These are phyloP conservation scores for Cenchrus americanus DNA, from an alignment of 176 grass and related monocot species.

Conservation along the genomic window DNA sequence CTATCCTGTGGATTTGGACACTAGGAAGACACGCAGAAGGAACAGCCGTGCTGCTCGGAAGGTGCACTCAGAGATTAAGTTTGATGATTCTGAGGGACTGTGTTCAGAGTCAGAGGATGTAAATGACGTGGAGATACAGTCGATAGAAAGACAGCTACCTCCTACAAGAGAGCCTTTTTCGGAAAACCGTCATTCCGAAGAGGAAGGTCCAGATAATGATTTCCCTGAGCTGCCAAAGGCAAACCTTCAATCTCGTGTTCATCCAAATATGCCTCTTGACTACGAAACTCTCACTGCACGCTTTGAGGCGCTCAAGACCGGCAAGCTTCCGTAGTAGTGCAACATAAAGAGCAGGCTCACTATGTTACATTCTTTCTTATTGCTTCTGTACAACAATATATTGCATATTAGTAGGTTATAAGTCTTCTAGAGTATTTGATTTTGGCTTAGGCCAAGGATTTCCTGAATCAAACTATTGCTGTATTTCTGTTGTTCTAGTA, in stretches of 20 bases:
- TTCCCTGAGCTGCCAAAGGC: slow-evolving; percentile 48
- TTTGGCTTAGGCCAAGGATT: slow-evolving; percentile 24
- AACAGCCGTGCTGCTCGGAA: slow-evolving; percentile 44
- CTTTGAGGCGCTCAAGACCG: slow-evolving; percentile 77
- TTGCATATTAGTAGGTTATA: neutral
- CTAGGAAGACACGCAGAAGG: slow-evolving; percentile 53
- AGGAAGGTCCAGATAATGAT: slow-evolving; percentile 12
- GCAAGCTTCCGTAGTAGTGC: slow-evolving; percentile 53
- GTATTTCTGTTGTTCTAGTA: slow-evolving; percentile 7
- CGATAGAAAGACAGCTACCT: slow-evolving; percentile 46
- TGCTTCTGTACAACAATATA: slow-evolving; percentile 22
- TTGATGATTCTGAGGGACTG: slow-evolving; percentile 78
- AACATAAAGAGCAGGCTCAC: neutral
- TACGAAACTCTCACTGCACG: slow-evolving; percentile 84
- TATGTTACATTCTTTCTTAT: neutral
- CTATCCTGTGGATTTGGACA: slow-evolving; percentile 42
- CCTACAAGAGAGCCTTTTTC: slow-evolving; percentile 43
- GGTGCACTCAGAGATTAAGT: slow-evolving; percentile 71
- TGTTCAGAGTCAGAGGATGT: slow-evolving; percentile 53
- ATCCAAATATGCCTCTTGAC: slow-evolving; percentile 93
- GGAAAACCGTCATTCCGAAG: slow-evolving; percentile 35
- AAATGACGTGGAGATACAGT: slow-evolving; percentile 50
- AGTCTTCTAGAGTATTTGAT: slow-evolving; percentile 14
- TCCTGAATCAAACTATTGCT: neutral
- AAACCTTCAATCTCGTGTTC: slow-evolving; percentile 53